Conservation (phyloP, 306 rosid species). For the Cicer judaicum region DNA sequence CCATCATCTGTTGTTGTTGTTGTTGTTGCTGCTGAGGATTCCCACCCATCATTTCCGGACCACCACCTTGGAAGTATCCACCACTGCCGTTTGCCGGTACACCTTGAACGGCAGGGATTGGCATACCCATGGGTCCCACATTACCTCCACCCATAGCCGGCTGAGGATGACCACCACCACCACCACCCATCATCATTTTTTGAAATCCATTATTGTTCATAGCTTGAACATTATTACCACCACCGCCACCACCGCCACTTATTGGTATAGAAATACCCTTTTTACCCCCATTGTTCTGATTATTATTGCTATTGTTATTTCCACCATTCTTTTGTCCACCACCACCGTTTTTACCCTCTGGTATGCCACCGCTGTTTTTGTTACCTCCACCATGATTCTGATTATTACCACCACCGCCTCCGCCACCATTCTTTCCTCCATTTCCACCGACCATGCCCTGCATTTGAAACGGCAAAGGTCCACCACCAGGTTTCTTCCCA, state of each 20-base stretch:
- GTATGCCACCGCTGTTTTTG: conserved; percentile 39
- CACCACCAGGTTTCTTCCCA: conserved; percentile 49
- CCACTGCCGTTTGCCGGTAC: conserved; percentile 61
- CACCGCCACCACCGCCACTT: conserved; percentile 37
- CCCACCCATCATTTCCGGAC: conserved; percentile 57
- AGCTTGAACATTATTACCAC: conserved; percentile 43
- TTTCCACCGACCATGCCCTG: conserved; percentile 46
- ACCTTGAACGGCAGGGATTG: conserved; percentile 73
- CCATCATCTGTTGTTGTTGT: conserved; percentile 68
- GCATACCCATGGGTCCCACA: conserved; percentile 58
- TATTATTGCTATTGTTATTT: conserved; percentile 30
- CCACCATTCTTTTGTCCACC: conserved; percentile 35
- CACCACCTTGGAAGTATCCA: conserved; percentile 59
- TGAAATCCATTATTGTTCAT: conserved; percentile 49
- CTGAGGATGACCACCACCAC: conserved; percentile 19
- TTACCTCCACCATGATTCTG: conserved; percentile 42
- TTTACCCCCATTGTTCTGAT: conserved; percentile 42
- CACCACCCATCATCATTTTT: conserved; percentile 52
- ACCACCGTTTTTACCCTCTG: conserved; percentile 39
- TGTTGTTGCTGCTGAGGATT: conserved; percentile 58
- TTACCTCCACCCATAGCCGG: conserved; percentile 50
- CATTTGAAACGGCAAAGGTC: conserved; percentile 40
- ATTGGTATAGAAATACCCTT: conserved; percentile 50
- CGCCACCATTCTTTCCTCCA: conserved; percentile 51
- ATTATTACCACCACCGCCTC: conserved; percentile 30